phyloP scores from a whole-genome alignment of 148 eudicot genomes.

The Suaeda aralocaspica region DNA sequence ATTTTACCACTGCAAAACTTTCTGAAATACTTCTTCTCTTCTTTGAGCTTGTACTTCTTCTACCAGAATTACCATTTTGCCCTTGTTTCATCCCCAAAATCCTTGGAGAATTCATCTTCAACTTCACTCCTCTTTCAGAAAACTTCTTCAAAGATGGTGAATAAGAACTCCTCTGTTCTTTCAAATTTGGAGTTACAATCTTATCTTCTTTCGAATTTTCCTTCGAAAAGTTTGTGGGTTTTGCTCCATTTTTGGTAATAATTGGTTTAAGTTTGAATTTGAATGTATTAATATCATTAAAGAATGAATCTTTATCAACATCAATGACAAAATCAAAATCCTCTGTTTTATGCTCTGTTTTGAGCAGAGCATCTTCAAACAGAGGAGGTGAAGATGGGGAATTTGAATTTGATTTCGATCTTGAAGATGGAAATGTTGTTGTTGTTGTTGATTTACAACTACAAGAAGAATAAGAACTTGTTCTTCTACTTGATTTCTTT shows the following conservation, averaged over 20 bases:
- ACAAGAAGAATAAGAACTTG: slow-evolving; percentile 10
- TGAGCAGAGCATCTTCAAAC: slow-evolving; percentile 17
- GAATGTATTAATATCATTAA: slow-evolving; percentile 2
- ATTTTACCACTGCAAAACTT: slow-evolving; percentile 78
- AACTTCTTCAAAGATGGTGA: slow-evolving; percentile 8
- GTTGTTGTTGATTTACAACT: slow-evolving; percentile 16
- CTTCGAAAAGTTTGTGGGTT: neutral
- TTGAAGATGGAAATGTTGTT: neutral
- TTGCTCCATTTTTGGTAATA: slow-evolving; percentile 32
- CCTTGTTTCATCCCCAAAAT: slow-evolving; percentile 36
- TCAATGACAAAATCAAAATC: slow-evolving; percentile 24
- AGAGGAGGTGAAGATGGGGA: slow-evolving; percentile 18
- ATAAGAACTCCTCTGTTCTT: neutral
- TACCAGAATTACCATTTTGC: slow-evolving; percentile 26
- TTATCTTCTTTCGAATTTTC: neutral
- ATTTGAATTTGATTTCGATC: slow-evolving; percentile 16
- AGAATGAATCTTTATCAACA: slow-evolving; percentile 17
- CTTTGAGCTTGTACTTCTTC: slow-evolving; percentile 33
- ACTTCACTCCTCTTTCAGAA: slow-evolving; percentile 38
- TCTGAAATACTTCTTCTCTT: slow-evolving; percentile 42
- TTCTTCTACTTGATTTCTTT: slow-evolving; percentile 36
- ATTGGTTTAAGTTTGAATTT: slow-evolving; percentile 40
- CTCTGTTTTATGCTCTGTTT: slow-evolving; percentile 17
- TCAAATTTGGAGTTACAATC: neutral
- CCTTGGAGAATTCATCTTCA: slow-evolving; percentile 59